Evolutionary conservation across 73 alveolate species (phyloP).

Genomic region (Stentor coeruleus): DNA sequence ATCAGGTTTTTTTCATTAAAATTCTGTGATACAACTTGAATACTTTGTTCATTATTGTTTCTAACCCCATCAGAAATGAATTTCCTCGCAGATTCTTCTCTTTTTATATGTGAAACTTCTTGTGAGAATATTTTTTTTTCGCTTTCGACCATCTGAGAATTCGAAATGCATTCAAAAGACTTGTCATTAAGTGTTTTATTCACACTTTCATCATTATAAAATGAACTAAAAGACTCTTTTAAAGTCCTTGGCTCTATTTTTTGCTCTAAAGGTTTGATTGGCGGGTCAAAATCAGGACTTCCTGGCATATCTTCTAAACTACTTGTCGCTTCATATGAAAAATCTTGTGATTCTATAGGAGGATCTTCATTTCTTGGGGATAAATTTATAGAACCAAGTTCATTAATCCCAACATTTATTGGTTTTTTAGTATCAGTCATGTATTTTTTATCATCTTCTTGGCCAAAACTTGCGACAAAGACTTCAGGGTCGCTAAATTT

Average conservation of each 20-base stretch:
- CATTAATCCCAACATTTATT: not conserved
- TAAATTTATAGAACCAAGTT: too few species aligned
- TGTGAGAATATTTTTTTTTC: too few species aligned
- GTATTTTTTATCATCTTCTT: not conserved
- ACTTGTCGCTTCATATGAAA: too few species aligned
- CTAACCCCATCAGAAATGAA: too few species aligned
- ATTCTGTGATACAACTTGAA: not conserved
- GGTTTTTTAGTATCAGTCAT: not conserved
- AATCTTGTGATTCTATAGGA: not conserved
- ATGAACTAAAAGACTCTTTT: constrained; percentile 15
- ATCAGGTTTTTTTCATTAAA: not conserved
- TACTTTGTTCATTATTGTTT: not conserved
- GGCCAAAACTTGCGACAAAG: constrained; percentile 23
- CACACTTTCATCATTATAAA: not conserved
- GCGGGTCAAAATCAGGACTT: not conserved
- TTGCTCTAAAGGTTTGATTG: not conserved
- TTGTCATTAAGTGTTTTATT: not conserved
- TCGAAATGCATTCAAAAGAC: not conserved
- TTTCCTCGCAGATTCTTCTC: not conserved
- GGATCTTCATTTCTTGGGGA: not conserved
- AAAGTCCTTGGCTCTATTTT: not conserved
- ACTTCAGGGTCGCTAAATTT: not conserved
- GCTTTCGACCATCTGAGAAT: not conserved
- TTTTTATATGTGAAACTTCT: too few species aligned
- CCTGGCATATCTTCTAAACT: not conserved